Percentiles rank a stretch among this genome's conserved stretches.
These are phyloP conservation scores for Beauveria asiatica DNA, from an alignment of 2,329 filamentous ascomycete genomes.

Conservation along the genomic window DNA sequence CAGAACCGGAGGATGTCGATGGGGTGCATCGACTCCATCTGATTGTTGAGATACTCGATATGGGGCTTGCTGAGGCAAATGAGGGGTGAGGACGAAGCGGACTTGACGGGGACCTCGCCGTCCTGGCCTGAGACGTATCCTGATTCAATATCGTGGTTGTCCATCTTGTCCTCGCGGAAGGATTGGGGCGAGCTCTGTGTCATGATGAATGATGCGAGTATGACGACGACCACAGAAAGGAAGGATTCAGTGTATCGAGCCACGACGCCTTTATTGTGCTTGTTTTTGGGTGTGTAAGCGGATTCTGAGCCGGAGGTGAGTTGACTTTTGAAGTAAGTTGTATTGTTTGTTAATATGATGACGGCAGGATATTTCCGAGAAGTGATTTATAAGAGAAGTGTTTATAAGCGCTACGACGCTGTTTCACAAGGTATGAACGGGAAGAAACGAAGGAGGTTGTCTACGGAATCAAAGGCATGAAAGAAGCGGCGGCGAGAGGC, in stretches of 20 bases:
- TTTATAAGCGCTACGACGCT: too few species aligned
- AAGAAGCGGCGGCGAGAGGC: not conserved
- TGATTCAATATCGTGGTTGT: constrained; percentile 55
- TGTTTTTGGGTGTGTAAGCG: not conserved
- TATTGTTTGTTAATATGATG: not conserved
- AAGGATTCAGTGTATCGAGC: constrained; percentile 13
- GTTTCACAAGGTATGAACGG: not conserved
- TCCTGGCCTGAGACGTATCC: constrained; percentile 64
- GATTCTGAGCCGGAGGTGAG: not conserved
- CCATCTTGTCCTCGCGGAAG: constrained; percentile 32
- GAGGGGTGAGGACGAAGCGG: constrained; percentile 49
- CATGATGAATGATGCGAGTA: constrained; percentile 28
- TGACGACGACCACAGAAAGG: constrained; percentile 11
- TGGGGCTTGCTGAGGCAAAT: constrained; percentile 83
- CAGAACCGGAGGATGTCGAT: constrained; percentile 90
- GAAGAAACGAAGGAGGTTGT: not conserved
- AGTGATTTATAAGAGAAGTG: not conserved
- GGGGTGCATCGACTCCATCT: constrained; percentile 79
- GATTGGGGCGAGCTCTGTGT: constrained; percentile 32
- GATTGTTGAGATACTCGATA: constrained; percentile 81
- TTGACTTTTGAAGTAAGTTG: not conserved
- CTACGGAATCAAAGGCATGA: not conserved
- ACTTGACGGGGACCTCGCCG: constrained; percentile 28
- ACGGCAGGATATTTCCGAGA: not conserved
- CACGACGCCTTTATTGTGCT: not conserved